A percentile compares a stretch with the other conserved stretches of the same genome.
Evolutionary conservation across 257 asterid species (phyloP).

Genomic region (Ballota nigra): DNA sequence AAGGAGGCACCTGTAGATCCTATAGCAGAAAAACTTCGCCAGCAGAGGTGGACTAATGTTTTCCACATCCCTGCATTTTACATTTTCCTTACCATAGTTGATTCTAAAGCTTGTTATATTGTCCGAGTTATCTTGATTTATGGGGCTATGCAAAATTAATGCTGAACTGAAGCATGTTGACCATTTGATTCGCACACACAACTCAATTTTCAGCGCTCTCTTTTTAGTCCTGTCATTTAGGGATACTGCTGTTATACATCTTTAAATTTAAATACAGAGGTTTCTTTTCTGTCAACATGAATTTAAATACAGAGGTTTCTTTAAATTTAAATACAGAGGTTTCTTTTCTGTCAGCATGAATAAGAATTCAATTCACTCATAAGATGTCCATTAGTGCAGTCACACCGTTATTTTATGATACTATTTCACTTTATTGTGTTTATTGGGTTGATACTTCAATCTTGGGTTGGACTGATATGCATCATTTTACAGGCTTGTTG

Average conservation of each 20-base stretch:
- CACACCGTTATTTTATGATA: not conserved
- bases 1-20: slow-evolving; percentile 73
- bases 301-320: too few relatives aligned
- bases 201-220: not conserved
- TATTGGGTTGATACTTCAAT: not conserved
- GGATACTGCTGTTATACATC: too few relatives aligned
- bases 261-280: too few relatives aligned
- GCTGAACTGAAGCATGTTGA: not conserved
- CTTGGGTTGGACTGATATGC: not conserved
- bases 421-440: not conserved
- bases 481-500: slow-evolving; percentile 68
- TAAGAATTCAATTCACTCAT: not conserved
- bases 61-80: not conserved
- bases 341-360: not conserved
- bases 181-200: not conserved
- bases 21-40: slow-evolving; percentile 86
- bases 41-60: slow-evolving; percentile 58
- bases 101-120: not conserved
- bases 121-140: not conserved
- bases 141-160: not conserved
- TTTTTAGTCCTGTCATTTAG: not conserved
- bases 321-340: too few relatives aligned
- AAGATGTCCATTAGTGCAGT: not conserved
- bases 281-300: not conserved
- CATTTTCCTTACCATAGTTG: not conserved